Base-by-base conservation (phyloP, 2,329 filamentous ascomycete genomes). In the Grosmannia serpens region DNA sequence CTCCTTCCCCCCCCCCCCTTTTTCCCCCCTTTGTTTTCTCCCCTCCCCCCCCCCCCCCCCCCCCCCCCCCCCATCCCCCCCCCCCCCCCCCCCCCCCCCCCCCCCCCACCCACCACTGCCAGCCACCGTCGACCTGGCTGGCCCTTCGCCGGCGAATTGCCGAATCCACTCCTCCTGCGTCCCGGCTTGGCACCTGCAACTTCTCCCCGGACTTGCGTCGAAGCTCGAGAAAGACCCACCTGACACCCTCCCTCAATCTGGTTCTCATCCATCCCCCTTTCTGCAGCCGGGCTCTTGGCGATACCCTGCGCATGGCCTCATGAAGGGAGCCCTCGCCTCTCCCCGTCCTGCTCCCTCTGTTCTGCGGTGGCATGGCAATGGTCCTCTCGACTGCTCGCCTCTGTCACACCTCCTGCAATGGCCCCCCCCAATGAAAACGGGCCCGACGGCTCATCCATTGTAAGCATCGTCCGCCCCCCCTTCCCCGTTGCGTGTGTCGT, bases 371-470 rank as follows among this genome's bases (percentile, higher is more conserved):
- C 57, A 58, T 58, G 57, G 52, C 57, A 55, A 46, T 52, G 33
- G 26, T 49, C 38, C 6, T 26, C 27, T n/a, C 8, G 20, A 29
- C 49, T n/a, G 35, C 29, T 53, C 17, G n/a, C 20, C 17, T 27
- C 17, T 22, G 11, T 31, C 31, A 10, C 52, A 27, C 13, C 57
- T 58, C 31, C n/a, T 24, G 38, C 44, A 24, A 78, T 80, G 76
- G 74, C 75, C 62, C 70, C 74, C 62, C 65, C 71, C 61, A 66
- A 66, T 57, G 72, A 75, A 63, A 76, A 88, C 65, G 86, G 82
- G 72, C 84, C 84, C 60, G 88, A 91, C 77, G 86, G 80, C 74
- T 86, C 87, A 60, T 91, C 88, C 63, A 84, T 91, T 66, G 86
- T 88, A 71, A 71, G 84, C 71, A 13, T 33, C 20, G 11, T 29